These are phyloP conservation scores for Pleurotus cornucopiae DNA, from an alignment of 768 basidiomycete species.

Conservation along the genomic window DNA sequence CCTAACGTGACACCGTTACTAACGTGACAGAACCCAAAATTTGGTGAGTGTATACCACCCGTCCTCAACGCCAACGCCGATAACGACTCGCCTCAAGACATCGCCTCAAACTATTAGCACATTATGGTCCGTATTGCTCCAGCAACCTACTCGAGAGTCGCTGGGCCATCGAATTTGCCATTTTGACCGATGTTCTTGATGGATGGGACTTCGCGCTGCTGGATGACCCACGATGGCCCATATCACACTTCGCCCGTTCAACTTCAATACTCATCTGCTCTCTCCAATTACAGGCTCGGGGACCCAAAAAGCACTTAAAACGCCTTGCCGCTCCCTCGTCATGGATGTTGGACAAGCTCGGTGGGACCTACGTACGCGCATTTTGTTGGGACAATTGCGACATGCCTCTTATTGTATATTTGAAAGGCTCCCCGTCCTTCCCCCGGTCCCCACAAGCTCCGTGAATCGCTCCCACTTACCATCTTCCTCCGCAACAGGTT, in stretches of 20 bases:
- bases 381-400: background rate
- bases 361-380: constrained; percentile 82
- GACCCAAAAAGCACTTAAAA: constrained; percentile 99
- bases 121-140: constrained; percentile 14
- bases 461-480: constrained; percentile 94
- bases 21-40: constrained; percentile 1
- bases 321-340: constrained; percentile 94
- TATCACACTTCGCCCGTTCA: background rate
- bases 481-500: constrained; percentile 98
- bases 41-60: constrained; percentile 2
- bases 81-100: constrained; percentile 13
- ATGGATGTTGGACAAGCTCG: constrained; percentile 99
- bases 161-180: constrained; percentile 22
- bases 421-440: constrained; percentile 90
- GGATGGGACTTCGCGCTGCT: constrained; percentile 28
- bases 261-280: constrained; percentile 19
- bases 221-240: constrained; percentile 34
- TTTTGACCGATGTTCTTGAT: background rate
- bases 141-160: background rate
- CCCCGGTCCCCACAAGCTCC: constrained; percentile 98
- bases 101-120: constrained; percentile 17
- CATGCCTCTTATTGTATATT: constrained; percentile 12
- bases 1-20: background rate
- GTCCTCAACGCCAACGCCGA: constrained; percentile 8
- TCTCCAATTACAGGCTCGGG: constrained; percentile 66